These are phyloP conservation scores for Vigna mungo DNA, from an alignment of 306 rosid species.

Conservation along the genomic window DNA sequence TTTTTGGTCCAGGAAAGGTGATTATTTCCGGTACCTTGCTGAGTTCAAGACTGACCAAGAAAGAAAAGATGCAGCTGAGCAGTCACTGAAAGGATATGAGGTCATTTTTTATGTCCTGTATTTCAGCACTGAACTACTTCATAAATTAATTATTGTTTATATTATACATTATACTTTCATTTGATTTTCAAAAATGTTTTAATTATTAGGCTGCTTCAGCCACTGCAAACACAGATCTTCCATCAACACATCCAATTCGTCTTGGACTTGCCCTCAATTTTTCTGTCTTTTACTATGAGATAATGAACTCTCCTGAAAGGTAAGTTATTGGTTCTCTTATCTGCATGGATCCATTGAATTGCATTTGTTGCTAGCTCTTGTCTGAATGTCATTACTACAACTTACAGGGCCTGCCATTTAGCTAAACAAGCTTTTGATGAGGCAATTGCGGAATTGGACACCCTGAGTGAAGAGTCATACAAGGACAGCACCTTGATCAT, in stretches of 20 bases:
- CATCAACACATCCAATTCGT: constrained; percentile 95
- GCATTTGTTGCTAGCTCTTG: constrained; percentile 29
- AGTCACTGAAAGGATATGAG: constrained; percentile 81
- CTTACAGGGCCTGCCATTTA: constrained; percentile 95
- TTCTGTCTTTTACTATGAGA: constrained; percentile 98
- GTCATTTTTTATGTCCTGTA: constrained; percentile 53
- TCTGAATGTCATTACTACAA: constrained; percentile 42
- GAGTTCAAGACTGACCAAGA: constrained; percentile 80
- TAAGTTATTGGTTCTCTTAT: constrained; percentile 38
- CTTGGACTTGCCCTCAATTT: constrained; percentile 99
- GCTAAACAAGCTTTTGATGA: constrained; percentile 99
- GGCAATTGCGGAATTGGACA: constrained; percentile 98
- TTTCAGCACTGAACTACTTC: constrained; percentile 31
- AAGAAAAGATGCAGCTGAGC: constrained; percentile 79
- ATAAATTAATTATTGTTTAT: constrained; percentile 11
- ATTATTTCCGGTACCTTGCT: constrained; percentile 74
- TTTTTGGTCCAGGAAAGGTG: constrained; percentile 72
- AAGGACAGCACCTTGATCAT: constrained; percentile 98
- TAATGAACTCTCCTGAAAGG: constrained; percentile 98
- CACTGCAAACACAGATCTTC: constrained; percentile 90
- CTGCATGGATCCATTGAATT: constrained; percentile 22
- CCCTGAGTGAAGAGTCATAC: constrained; percentile 98
- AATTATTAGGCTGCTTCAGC: constrained; percentile 78
- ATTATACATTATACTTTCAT: background rate
- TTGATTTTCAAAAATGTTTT: constrained; percentile 40